Conservation (phyloP, 345 rosid species). For the Passiflora organensis region DNA sequence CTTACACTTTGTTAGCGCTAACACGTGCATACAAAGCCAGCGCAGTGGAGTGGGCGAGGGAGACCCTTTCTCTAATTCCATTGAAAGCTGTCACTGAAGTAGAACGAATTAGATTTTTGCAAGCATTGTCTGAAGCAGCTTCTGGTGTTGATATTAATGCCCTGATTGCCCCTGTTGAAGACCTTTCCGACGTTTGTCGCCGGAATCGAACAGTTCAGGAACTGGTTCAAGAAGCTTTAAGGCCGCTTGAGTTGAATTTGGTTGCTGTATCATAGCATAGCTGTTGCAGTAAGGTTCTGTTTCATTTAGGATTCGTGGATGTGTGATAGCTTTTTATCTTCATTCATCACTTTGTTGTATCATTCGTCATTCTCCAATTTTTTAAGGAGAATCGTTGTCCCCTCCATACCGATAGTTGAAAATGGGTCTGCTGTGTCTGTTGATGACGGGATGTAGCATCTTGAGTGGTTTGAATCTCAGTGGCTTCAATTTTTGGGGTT, state of each 20-base stretch:
- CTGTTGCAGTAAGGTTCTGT: slow-evolving; percentile 27
- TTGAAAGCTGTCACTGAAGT: slow-evolving; percentile 64
- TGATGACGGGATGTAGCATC: slow-evolving; percentile 11
- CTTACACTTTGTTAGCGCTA: slow-evolving; percentile 67
- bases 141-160: slow-evolving; percentile 62
- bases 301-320: slow-evolving; percentile 35
- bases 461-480: slow-evolving; percentile 25
- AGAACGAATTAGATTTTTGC: slow-evolving; percentile 62
- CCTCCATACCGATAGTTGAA: slow-evolving; percentile 20
- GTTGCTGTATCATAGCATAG: slow-evolving; percentile 45
- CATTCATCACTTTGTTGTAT: slow-evolving; percentile 23
- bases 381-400: slow-evolving; percentile 41
- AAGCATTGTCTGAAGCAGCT: slow-evolving; percentile 68
- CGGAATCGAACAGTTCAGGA: slow-evolving; percentile 91
- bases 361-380: slow-evolving; percentile 36
- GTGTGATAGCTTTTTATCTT: slow-evolving; percentile 23
- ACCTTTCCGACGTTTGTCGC: slow-evolving; percentile 86
- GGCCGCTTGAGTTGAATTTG: slow-evolving; percentile 70
- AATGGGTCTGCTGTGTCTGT: slow-evolving; percentile 26
- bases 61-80: slow-evolving; percentile 65
- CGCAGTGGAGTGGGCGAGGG: slow-evolving; percentile 80
- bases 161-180: slow-evolving; percentile 64
- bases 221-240: slow-evolving; percentile 83
- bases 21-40: slow-evolving; percentile 56
- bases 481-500: slow-evolving; percentile 36